Evolutionary conservation across 1,284 basidiomycete species (phyloP), one percentile per base, ranked within the genome.

Genomic region (Amylostereum areolatum): DNA sequence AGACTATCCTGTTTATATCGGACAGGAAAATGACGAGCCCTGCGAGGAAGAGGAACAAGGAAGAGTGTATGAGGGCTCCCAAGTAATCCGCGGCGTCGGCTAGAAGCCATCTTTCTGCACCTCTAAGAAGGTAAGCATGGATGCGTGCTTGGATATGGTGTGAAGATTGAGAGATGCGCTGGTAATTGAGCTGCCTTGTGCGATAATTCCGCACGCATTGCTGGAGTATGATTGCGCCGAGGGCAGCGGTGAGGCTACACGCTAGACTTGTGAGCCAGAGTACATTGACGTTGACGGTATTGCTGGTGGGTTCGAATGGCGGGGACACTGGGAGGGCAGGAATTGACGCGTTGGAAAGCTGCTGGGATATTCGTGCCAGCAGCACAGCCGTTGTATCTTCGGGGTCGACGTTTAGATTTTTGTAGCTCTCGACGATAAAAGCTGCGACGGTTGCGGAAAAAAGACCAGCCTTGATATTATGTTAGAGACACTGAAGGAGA

Each of bases 91-190:
- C 41, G 27, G 28, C 41, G 41, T 27, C n/a, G 24, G 11, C 41
- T 11, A 43, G 12, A 10, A 24, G 25, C 7, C 25, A 43, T 18
- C 41, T 18, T 5, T 27, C n/a, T 6, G 30, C 28, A 5, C 41
- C 41, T 11, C 25, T 43, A 28, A 27, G 12, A 5, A 43, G 41
- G 41, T 25, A 43, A 29, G 30, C 41, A 27, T 43, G 41, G 25
- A 43, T 43, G n/a, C 33, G 33, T 8, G 33, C 33, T 35, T 35
- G 33, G n/a, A 35, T 35, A n/a, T n/a, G 64, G 57, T 2, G 71
- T 71, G 0, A 72, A 62, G 43, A 68, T 60, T 3, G 70, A 58
- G 73, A 73, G 75, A 45, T 73, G 67, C 11, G 58, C 60, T 1
- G 74, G 75, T 36, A 59, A 64, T 76, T 77, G 43, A 76, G n/a